Conservation (phyloP, 345 rosid genomes). For the Salix caprea region DNA sequence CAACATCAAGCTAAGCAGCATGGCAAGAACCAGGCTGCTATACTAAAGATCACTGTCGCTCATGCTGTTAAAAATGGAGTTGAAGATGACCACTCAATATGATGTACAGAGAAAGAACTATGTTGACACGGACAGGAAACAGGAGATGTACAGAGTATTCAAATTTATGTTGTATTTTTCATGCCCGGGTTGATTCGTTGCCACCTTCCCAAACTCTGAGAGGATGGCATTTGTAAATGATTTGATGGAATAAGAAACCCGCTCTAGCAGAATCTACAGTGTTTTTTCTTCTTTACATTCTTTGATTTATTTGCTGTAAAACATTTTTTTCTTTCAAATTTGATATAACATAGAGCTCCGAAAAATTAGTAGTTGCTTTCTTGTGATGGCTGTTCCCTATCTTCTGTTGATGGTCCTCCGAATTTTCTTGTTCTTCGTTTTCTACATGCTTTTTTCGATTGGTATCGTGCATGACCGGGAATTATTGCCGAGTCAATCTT, state of each 20-base stretch:
- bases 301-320: conserved; percentile 27
- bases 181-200: conserved; percentile 42
- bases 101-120: conserved; percentile 25
- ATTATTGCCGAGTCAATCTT: too few species aligned
- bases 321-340: not conserved
- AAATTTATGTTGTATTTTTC: conserved; percentile 37
- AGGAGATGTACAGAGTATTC: conserved; percentile 43
- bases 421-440: not conserved
- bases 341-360: not conserved
- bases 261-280: conserved; percentile 14
- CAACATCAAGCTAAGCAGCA: conserved; percentile 75
- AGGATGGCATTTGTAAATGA: conserved; percentile 46
- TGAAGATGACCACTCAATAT: conserved; percentile 21
- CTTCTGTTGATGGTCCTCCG: not conserved
- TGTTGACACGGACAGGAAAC: conserved; percentile 25
- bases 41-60: conserved; percentile 19
- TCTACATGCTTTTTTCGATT: too few species aligned
- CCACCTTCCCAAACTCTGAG: conserved; percentile 10
- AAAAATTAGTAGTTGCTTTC: not conserved
- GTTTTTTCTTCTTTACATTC: conserved; percentile 12
- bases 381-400: not conserved
- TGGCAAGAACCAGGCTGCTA: conserved; percentile 41
- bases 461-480: too few species aligned
- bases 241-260: conserved; percentile 33
- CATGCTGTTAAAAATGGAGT: conserved; percentile 17